A percentile compares a stretch with the other conserved stretches of the same genome.
Conservation (phyloP, 257 asterid species). For the Solanum bukasovii region DNA sequence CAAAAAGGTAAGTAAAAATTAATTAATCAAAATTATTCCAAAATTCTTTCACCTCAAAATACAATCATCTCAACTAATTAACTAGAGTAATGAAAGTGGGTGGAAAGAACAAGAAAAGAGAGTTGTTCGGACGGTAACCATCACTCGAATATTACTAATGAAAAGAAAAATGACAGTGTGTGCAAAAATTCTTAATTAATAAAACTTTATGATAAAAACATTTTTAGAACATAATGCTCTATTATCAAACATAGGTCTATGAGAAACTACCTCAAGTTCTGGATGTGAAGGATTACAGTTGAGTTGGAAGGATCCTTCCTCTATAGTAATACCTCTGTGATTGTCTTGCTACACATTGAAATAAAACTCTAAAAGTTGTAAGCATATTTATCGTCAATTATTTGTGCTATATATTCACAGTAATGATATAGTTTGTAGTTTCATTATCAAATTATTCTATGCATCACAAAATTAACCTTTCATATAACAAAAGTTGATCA, state of each 20-base stretch:
- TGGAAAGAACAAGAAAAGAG: background rate
- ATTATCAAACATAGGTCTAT: background rate
- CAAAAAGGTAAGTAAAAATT: background rate
- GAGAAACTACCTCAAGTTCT: background rate
- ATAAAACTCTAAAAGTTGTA: background rate
- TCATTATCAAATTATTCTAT: background rate
- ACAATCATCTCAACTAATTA: background rate
- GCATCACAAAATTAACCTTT: background rate
- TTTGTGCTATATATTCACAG: too few relatives aligned
- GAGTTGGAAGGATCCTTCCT: background rate
- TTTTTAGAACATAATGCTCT: background rate
- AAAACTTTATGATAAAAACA: background rate
- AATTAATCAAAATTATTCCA: background rate
- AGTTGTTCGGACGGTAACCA: background rate
- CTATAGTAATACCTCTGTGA: background rate
- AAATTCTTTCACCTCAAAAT: background rate
- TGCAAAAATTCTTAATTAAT: background rate
- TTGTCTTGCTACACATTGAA: too few relatives aligned
- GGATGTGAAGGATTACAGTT: background rate
- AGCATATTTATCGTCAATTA: background rate
- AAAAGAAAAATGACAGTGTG: background rate
- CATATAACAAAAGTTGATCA: background rate
- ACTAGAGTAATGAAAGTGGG: background rate
- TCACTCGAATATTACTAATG: background rate
- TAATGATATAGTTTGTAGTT: background rate